Evolutionary conservation across 2,329 filamentous ascomycete genomes (phyloP), one percentile per base, ranked within the genome.

Genomic region (Cordyceps tenuipes): DNA sequence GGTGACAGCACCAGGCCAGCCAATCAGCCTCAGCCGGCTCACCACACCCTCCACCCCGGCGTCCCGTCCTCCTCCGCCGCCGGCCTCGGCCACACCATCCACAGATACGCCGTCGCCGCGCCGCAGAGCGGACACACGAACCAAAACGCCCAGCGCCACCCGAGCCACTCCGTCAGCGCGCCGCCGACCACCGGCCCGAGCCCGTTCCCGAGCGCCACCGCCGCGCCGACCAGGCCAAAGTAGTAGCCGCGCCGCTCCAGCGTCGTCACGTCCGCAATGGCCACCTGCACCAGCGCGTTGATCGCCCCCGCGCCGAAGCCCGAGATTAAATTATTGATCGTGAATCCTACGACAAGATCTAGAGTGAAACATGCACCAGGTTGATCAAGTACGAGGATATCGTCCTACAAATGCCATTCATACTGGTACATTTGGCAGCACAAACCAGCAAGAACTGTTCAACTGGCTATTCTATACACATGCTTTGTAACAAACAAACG

Each of bases 141-240:
- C 54, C 54, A 57, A 17, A 57, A 57, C 19, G 44, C 54, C 44
- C 54, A 57, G 17, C 54, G 54, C 54, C 54, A 57, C 8, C 54
- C 54, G 15, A 57, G 15, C 7, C 26, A 3, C 44, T 57, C 44
- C 13, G 54, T 57, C 29, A 57, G 31, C n/a, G 13, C 46, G 54
- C 54, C 54, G 54, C 54, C 54, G 19, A 57, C 54, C 7, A 57
- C 29, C 1, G 54, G 54, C 6, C 54, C 54, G 6, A 57, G 34
- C 13, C 54, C 54, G 44, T 41, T 49, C 29, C 54, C 54, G 12
- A 57, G 29, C 0, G 54, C 54, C 13, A 57, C 54, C 12, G 54
- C 54, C 44, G 49, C 15, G 31, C 54, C 54, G 5, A 57, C 54
- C 44, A 57, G 36, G 44, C 54, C 54, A 29, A 57, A 49, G 34